Evolutionary conservation across 2,329 filamentous ascomycete species (phyloP).

Genomic region (Xylariales sp.): DNA sequence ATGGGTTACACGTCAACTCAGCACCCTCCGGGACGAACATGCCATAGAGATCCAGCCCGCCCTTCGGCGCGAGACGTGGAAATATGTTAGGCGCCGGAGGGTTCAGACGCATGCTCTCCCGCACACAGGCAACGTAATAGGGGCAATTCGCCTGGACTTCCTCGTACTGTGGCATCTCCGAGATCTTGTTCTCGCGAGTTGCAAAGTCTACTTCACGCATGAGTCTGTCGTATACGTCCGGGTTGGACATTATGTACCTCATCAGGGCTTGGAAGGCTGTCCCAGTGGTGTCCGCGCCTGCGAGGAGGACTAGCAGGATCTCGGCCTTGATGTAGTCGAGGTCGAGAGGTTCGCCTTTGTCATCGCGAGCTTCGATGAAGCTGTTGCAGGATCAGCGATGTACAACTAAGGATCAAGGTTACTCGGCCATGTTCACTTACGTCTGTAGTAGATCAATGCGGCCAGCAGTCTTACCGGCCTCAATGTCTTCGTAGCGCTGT

Average conservation of each 20-base stretch:
- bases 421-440: too few species aligned
- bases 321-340: conserved; percentile 49
- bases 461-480: conserved; percentile 36
- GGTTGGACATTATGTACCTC: conserved; percentile 33
- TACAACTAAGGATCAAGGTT: too few species aligned
- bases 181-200: conserved; percentile 26
- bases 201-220: conserved; percentile 41
- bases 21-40: conserved; percentile 29
- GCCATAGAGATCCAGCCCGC: conserved; percentile 26
- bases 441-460: conserved; percentile 51
- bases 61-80: conserved; percentile 34
- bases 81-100: conserved; percentile 48
- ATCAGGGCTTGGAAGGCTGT: conserved; percentile 46
- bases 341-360: conserved; percentile 39
- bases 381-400: too few species aligned
- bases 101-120: conserved; percentile 44
- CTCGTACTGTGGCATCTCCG: conserved; percentile 33
- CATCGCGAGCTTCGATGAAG: conserved; percentile 39
- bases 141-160: conserved; percentile 37
- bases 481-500: conserved; percentile 42
- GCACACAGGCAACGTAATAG: conserved; percentile 46
- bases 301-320: conserved; percentile 45
- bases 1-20: conserved; percentile 43
- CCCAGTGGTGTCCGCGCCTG: conserved; percentile 48
- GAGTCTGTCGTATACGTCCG: conserved; percentile 37